Base-by-base conservation (phyloP, 331 rosid genomes). In the Stylosanthes scabra region DNA sequence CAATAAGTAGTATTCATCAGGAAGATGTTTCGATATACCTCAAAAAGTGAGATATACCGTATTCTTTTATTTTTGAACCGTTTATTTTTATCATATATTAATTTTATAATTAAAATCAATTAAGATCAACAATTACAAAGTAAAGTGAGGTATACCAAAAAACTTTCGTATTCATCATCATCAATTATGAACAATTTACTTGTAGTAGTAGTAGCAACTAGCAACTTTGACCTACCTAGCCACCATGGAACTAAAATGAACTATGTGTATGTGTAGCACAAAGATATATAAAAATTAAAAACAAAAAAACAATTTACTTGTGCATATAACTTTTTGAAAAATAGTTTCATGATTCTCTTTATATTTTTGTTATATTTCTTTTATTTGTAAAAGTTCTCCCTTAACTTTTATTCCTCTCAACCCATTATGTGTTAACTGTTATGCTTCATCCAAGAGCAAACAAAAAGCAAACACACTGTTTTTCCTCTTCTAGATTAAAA, bases 401-500 rank as follows among this genome's bases (percentile, higher is more conserved):
- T 8, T 2, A 27, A 28, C 37, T 31, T 31, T 3, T 31, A 61
- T 25, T 40, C 28, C 16, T 9, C 37, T 14, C n/a, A 54, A 62
- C 68, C 47, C 62, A 34, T 46, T 45, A 25, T 50, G 14, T 58
- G 14, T 16, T 27, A 81, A 45, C n/a, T 59, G 15, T 16, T 49
- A 64, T 28, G 45, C 20, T 51, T 54, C 42, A 46, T 37, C 52
- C 68, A 46, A 70, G 40, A 52, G 70, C 50, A 74, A 66, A 63
- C 54, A 76, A 68, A 20, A 76, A 51, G 78, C 69, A 51, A 59
- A 20, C 16, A 50, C 73, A 11, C 49, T 55, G 16, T 44, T 73
- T 20, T 73, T 40, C 45, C 68, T 40, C 29, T 78, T 71, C n/a
- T 40, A 73, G 28, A 15, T 15, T 50, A 42, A 60, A 44, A 12